These are phyloP conservation scores for Calonectria pauciramosa DNA, from an alignment of 2,329 filamentous ascomycete genomes.

Conservation along the genomic window DNA sequence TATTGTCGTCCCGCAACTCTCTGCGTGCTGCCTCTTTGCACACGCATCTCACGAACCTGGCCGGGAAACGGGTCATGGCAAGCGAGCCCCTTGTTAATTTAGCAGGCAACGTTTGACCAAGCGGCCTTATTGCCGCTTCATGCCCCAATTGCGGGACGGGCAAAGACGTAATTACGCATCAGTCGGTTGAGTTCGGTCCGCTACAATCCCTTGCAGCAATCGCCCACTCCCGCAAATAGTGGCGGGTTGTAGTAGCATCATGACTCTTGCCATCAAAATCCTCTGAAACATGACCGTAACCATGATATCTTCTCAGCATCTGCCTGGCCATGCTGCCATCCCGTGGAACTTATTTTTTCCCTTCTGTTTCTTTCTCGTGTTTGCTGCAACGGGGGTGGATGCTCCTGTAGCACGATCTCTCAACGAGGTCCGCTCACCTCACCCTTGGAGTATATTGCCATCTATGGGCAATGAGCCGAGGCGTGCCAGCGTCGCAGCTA, in stretches of 20 bases:
- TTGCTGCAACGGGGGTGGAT: background rate
- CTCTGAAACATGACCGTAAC: background rate
- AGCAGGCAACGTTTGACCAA: background rate
- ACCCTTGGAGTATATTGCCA: constrained; percentile 34
- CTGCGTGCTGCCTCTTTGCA: constrained; percentile 3
- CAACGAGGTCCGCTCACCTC: constrained; percentile 1
- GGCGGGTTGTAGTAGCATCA: background rate
- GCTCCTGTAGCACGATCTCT: background rate
- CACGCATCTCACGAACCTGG: background rate
- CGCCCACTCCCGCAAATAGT: background rate
- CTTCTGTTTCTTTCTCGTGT: background rate
- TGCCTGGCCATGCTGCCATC: background rate
- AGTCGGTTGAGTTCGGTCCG: background rate
- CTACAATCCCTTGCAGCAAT: background rate
- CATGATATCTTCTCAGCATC: background rate
- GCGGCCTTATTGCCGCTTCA: background rate
- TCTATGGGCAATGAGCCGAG: constrained; percentile 42
- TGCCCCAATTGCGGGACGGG: background rate
- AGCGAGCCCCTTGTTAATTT: constrained; percentile 6
- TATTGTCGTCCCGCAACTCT: constrained; percentile 2
- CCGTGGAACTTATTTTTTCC: background rate
- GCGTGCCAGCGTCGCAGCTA: constrained; percentile 34
- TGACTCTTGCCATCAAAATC: background rate
- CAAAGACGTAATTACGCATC: background rate
- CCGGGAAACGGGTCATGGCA: background rate